phyloP scores from a whole-genome alignment of 2,329 filamentous ascomycete species.

The Elsinoe australis region DNA sequence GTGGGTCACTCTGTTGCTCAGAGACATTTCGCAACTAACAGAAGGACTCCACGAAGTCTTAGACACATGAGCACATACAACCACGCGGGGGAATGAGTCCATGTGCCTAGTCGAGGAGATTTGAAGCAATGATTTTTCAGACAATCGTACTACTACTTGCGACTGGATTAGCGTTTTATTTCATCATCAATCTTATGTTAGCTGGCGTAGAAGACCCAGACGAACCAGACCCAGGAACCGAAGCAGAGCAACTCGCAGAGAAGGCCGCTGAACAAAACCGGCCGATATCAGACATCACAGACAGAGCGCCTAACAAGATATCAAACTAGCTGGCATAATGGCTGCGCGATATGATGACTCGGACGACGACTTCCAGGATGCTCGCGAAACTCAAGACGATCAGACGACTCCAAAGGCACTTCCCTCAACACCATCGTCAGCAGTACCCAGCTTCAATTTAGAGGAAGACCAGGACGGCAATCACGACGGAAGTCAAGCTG shows the following conservation, averaged over 20 bases:
- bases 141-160: conserved; percentile 4
- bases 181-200: conserved; percentile 14
- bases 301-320: neutral
- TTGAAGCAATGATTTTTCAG: conserved; percentile 3
- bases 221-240: neutral
- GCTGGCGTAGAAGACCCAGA: conserved; percentile 12
- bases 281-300: neutral
- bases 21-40: no score
- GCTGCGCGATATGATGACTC: neutral
- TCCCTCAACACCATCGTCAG: conserved; percentile 16
- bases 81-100: no score
- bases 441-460: conserved; percentile 22
- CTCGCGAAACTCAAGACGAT: conserved; percentile 17
- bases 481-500: neutral
- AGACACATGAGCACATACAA: no score
- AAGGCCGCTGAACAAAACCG: no score
- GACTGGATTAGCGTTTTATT: conserved; percentile 11
- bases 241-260: no score
- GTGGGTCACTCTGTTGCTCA: no score
- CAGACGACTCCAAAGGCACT: conserved; percentile 29
- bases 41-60: no score
- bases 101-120: neutral
- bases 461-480: conserved; percentile 11
- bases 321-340: neutral
- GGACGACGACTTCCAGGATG: conserved; percentile 14